Conservation (phyloP, 2,329 filamentous ascomycete genomes). For the Xylaria digitata region DNA sequence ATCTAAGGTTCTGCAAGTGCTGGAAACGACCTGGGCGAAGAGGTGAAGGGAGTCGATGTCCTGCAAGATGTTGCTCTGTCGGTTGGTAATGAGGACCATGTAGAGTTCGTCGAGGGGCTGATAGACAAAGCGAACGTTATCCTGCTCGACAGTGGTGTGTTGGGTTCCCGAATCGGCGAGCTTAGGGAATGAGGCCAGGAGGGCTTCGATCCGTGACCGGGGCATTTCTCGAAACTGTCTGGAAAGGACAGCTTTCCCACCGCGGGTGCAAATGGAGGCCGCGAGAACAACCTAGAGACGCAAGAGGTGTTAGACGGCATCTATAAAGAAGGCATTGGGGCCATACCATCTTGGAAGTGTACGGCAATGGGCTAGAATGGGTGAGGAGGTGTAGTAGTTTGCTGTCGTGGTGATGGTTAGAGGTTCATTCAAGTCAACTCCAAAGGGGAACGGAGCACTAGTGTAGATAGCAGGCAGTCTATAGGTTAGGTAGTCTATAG, state of each 20-base stretch:
- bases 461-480: too few relatives aligned
- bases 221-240: conserved; percentile 98
- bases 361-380: conserved; percentile 1
- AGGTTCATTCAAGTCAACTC: neutral
- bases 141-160: conserved; percentile 98
- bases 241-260: conserved; percentile 97
- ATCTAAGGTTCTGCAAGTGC: conserved; percentile 94
- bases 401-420: conserved; percentile 16
- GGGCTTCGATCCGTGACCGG: conserved; percentile 93
- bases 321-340: conserved; percentile 20
- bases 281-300: conserved; percentile 88
- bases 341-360: conserved; percentile 44
- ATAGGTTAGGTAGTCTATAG: too few relatives aligned
- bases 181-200: conserved; percentile 97
- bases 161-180: conserved; percentile 95
- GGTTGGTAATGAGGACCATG: conserved; percentile 99
- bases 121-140: conserved; percentile 99
- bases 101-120: conserved; percentile 99
- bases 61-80: conserved; percentile 98
- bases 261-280: conserved; percentile 97
- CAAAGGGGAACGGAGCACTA: neutral
- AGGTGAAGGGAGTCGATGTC: conserved; percentile 98
- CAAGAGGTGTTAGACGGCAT: conserved; percentile 31
- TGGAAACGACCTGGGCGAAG: conserved; percentile 96
- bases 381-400: conserved; percentile 15